A percentile compares a stretch with the other conserved stretches of the same genome.
Conservation (phyloP, 2,329 filamentous ascomycete species). For the Colletotrichum magnum region DNA sequence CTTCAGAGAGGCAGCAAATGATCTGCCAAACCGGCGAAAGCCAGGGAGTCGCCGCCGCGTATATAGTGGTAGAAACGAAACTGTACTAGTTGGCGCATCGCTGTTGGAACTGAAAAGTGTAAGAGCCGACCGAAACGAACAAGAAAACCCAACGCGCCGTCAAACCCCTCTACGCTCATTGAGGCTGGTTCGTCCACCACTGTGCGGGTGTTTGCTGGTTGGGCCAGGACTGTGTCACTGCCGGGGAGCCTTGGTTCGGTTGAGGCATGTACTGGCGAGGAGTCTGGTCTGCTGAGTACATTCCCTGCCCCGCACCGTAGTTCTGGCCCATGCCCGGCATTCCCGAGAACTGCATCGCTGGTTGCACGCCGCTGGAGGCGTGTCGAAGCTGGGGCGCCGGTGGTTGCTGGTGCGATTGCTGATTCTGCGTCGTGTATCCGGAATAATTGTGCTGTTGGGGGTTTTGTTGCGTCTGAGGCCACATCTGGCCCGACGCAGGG, state of each 20-base stretch:
- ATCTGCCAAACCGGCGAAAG: constrained; percentile 37
- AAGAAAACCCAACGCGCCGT: background rate
- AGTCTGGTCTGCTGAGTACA: constrained; percentile 74
- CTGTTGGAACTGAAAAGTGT: constrained; percentile 18
- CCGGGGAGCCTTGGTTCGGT: constrained; percentile 64
- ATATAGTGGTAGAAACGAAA: constrained; percentile 38
- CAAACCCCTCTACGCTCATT: constrained; percentile 43
- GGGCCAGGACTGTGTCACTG: constrained; percentile 67
- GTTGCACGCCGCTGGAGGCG: constrained; percentile 68
- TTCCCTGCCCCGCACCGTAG: constrained; percentile 69
- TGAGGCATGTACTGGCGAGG: constrained; percentile 78
- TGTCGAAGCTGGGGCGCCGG: constrained; percentile 74
- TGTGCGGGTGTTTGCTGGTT: constrained; percentile 75
- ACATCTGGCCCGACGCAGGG: constrained; percentile 72
- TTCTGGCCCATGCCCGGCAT: constrained; percentile 74
- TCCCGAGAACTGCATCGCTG: constrained; percentile 72
- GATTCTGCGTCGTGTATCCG: constrained; percentile 67
- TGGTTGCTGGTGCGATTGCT: constrained; percentile 67
- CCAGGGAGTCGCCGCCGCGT: constrained; percentile 35
- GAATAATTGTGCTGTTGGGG: constrained; percentile 66
- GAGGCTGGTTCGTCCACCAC: constrained; percentile 66
- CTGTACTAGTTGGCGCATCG: constrained; percentile 27
- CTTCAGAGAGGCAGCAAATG: constrained; percentile 43
- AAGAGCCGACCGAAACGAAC: background rate
- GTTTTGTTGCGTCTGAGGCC: constrained; percentile 76